Base-by-base conservation (phyloP, 2,329 filamentous ascomycete genomes). In the Stagonosporopsis rhizophila region DNA sequence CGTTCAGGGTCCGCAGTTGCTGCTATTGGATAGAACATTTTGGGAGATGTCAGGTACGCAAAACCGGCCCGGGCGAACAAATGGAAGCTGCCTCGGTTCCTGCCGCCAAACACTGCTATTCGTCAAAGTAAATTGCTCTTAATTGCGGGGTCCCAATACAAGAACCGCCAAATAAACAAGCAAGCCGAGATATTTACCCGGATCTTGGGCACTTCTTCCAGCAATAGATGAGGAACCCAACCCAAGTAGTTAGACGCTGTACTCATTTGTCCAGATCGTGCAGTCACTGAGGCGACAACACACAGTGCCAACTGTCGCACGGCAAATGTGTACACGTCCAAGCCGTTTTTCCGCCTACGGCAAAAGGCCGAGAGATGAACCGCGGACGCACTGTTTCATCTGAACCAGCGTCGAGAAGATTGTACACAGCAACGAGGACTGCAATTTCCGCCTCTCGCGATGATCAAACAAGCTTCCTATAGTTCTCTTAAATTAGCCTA, bases 21-120 rank as follows among this genome's bases (percentile, higher is more conserved):
- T 27, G 5, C 19, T 20, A 42, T 53, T 50, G 50, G 49, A 11
- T 19, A 27, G 34, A 41, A 42, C 28, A 11, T 17, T n/a, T 4
- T 28, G 12, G n/a, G 14, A 41, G 19, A 49, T 50, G 55, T 53
- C 40, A 58, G 49, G 55, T 50, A 53, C 55, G 55, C 55, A 45
- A 48, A 28, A 25, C 39, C 55, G 55, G 55, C 49, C 55, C 55
- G 55, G 44, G 41, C 42, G 40, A 50, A 50, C 40, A 46, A 28
- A 9, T 48, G 15, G 27, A 53, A 27, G 39, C 45, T 40, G 39
- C 22, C 44, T 49, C 44, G 44, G 27, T 34, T 41, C 19, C 28
- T 41, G 32, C 34, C 17, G 23, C 39, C 19, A n/a, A 14, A 14
- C 14, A 23, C 17, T 6, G 2, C 45, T 7, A 44, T 44, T 45